Base-by-base conservation (phyloP, 768 basidiomycete species). In the Leccinum variicolor region DNA sequence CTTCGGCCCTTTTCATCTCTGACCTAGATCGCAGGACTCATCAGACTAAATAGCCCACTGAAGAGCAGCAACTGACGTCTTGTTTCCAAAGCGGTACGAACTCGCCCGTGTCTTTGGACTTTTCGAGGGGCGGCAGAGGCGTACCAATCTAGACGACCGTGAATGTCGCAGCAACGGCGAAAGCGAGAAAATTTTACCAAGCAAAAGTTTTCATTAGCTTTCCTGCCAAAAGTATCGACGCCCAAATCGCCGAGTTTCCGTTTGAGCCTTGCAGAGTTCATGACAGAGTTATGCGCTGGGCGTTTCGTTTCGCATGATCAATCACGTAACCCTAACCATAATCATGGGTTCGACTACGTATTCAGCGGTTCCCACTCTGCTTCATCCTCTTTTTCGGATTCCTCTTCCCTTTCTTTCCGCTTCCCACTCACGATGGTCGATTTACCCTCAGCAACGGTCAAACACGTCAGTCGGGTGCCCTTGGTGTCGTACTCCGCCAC, bases 1-100 rank as follows among this genome's bases (percentile, higher is more conserved):
- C 93, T 77, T 47, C 96, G 82, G 31, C 94, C 94, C 68, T 97
- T 85, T 74, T 98, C 95, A 75, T 98, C 95, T 64, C 90, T 81
- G 11, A 94, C 92, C 90, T 94, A 66, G 52, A 60, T 8, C 46
- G 49, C 4, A 25, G 52, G 23, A 49, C 23, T 64, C 41, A 64
- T 65, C 59, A 60, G 61, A 57, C n/a, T 50, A 51, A 55, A 64
- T 58, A 65, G 62, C 58, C 57, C 57, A 63, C 59, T 26, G 57
- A 58, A 10, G 53, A 65, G 50, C 21, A 34, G n/a, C 21, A 56
- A 62, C 81, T 57, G 65, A 92, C 94, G 64, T 98, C 95, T 79
- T 98, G 97, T 70, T 98, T 93, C 96, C 97, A 98, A 54, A 97
- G 73, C 0, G 97, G 96, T 26, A 98, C 94, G 70, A 95, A 98